Base-by-base conservation (phyloP, 257 asterid species). In the Solanum virginianum region DNA sequence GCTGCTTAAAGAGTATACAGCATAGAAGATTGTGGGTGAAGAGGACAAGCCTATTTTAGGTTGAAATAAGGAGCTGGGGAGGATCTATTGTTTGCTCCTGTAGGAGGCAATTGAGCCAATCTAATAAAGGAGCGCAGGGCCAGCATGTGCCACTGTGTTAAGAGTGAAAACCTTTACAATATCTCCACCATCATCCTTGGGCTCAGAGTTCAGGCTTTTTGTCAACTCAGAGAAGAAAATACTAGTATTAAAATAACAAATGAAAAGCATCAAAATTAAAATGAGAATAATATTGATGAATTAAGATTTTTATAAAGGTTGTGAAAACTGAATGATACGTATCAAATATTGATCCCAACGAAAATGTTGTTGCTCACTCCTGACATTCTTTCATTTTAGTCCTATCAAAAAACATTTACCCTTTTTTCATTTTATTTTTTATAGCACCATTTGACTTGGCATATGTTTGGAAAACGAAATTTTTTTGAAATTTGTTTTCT, bases 41-140 rank as follows among this genome's bases (percentile, higher is more conserved):
- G 75, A 86, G 88, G 90, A 83, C 86, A 85, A 86, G 79, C 53
- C 84, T 84, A 69, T 80, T 62, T 59, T 84, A 24, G 36, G 74
- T 65, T 36, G 11, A 29, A 83, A 57, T 71, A 41, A 81, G 45
- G 84, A 81, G 79, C 85, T 24, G 55, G 85, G 22, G 75, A 75
- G 54, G 81, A 29, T 82, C 49, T 39, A 71, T 29, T 80, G 57
- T 17, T 75, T 18, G 20, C 63, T 65, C 74, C 56, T 26, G 81
- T 47, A 22, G 86, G 85, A 88, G 84, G 86, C 85, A 87, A 85
- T 84, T 74, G 83, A 89, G 87, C 85, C 84, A 89, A 83, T 90
- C 86, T 60, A 86, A 82, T 84, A 39, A 82, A 81, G 85, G 86
- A n/a, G 82, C 29, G 75, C 16, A 63, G 84, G 84, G 53, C 60